Percentiles rank a stretch among this genome's conserved stretches.
These are phyloP conservation scores for Paecilomyces niveus DNA, from an alignment of 2,329 filamentous ascomycete genomes.

Conservation along the genomic window DNA sequence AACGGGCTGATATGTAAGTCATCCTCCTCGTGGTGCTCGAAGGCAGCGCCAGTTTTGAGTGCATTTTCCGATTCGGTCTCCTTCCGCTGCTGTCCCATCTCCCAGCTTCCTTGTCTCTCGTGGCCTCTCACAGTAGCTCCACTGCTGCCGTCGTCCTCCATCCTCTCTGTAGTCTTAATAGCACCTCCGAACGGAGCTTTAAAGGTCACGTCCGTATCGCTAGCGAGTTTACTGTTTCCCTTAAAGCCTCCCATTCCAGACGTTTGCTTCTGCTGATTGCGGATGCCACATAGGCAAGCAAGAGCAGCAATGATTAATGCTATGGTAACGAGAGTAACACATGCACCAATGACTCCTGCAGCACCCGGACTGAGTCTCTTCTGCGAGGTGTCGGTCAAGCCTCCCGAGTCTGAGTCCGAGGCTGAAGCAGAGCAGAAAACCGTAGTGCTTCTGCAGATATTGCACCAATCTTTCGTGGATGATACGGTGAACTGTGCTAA, in stretches of 20 bases:
- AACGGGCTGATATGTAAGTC: slow-evolving; percentile 28
- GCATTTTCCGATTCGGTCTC: slow-evolving; percentile 13
- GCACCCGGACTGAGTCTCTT: slow-evolving; percentile 36
- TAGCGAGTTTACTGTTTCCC: slow-evolving; percentile 46
- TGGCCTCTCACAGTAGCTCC: slow-evolving; percentile 31
- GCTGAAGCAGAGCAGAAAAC: slow-evolving; percentile 47
- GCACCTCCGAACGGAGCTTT: slow-evolving; percentile 33
- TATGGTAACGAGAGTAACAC: slow-evolving; percentile 43
- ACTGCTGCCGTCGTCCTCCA: slow-evolving; percentile 9
- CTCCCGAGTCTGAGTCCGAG: slow-evolving; percentile 1
- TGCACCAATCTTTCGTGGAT: slow-evolving; percentile 48
- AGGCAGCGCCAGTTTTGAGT: slow-evolving; percentile 26
- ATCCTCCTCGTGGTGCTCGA: slow-evolving; percentile 38
- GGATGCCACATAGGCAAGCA: slow-evolving; percentile 40
- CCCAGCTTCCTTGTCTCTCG: slow-evolving; percentile 53
- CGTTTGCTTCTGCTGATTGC: slow-evolving; percentile 35
- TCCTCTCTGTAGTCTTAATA: slow-evolving; percentile 23
- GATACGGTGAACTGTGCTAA: slow-evolving; percentile 37
- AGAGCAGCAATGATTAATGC: slow-evolving; percentile 33
- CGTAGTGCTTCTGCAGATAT: slow-evolving; percentile 36
- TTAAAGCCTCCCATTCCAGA: slow-evolving; percentile 49
- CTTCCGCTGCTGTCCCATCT: slow-evolving; percentile 36
- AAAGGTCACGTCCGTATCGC: slow-evolving; percentile 47
- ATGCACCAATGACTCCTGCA: slow-evolving; percentile 51
- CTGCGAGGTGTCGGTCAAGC: neutral